Conservation (phyloP, 2,329 filamentous ascomycete genomes). For the Calonectria pseudoturangicola region DNA sequence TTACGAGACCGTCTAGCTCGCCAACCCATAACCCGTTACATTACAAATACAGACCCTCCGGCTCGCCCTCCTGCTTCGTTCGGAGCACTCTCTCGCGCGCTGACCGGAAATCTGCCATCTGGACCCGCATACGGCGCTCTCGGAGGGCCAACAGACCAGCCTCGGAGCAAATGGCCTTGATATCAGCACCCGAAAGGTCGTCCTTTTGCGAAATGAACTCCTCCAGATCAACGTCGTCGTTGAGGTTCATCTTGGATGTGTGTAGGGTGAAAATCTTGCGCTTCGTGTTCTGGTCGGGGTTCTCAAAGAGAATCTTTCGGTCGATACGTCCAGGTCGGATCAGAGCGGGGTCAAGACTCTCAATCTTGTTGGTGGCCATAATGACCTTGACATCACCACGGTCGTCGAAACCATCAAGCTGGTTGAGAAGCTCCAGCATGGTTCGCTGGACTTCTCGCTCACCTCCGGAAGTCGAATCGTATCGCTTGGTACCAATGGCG, state of each 20-base stretch:
- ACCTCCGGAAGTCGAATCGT: slow-evolving; percentile 96
- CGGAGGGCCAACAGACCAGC: slow-evolving; percentile 95
- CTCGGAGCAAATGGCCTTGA: slow-evolving; percentile 99
- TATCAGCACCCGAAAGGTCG: slow-evolving; percentile 96
- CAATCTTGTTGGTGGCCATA: slow-evolving; percentile 99
- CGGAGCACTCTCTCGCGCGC: slow-evolving; percentile 96
- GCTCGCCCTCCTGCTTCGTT: slow-evolving; percentile 99
- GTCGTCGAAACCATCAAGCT: slow-evolving; percentile 98
- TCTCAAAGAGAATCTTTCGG: slow-evolving; percentile 90
- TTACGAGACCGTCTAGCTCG: slow-evolving; percentile 50
- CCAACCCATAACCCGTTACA: slow-evolving; percentile 52
- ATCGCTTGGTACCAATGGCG: slow-evolving; percentile 98
- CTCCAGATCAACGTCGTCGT: slow-evolving; percentile 97
- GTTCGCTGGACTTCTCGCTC: slow-evolving; percentile 98
- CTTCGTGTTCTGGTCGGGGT: slow-evolving; percentile 87
- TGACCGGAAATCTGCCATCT: slow-evolving; percentile 98
- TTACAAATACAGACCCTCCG: slow-evolving; percentile 98
- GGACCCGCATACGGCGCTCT: slow-evolving; percentile 97
- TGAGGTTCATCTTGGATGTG: slow-evolving; percentile 98
- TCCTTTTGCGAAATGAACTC: slow-evolving; percentile 99
- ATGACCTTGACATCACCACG: slow-evolving; percentile 99
- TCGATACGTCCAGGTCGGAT: slow-evolving; percentile 99
- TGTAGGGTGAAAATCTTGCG: slow-evolving; percentile 99
- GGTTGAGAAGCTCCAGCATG: slow-evolving; percentile 98
- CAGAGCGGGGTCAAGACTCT: slow-evolving; percentile 94